Percentiles rank a stretch among this genome's conserved stretches.
Conservation (phyloP, 306 rosid species). For the Malus sieversii region DNA sequence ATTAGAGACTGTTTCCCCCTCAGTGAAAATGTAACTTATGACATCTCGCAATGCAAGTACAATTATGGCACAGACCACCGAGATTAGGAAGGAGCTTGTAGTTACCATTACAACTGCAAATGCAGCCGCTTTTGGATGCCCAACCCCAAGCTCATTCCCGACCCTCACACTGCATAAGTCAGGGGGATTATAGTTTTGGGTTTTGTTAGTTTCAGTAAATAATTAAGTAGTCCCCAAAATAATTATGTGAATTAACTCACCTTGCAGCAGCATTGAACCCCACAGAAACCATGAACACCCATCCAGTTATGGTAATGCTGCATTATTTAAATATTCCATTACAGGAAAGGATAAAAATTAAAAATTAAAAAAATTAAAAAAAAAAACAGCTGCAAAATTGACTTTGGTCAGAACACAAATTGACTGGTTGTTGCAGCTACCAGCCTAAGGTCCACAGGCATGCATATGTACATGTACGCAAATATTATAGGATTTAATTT, state of each 20-base stretch:
- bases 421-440: too few relatives aligned
- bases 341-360: background rate
- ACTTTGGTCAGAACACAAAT: too few relatives aligned
- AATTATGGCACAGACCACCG: constrained; percentile 20
- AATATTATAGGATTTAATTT: too few relatives aligned
- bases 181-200: too few relatives aligned
- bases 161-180: constrained; percentile 35
- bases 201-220: too few relatives aligned
- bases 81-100: constrained; percentile 19
- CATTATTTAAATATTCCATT: background rate
- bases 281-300: constrained; percentile 35
- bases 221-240: too few relatives aligned
- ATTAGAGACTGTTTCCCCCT: constrained; percentile 27
- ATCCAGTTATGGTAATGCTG: constrained; percentile 41
- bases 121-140: constrained; percentile 46
- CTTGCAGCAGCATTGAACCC: constrained; percentile 63
- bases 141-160: constrained; percentile 53
- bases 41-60: constrained; percentile 27
- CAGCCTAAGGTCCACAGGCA: too few relatives aligned
- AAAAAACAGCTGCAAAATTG: background rate
- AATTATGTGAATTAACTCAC: constrained; percentile 3
- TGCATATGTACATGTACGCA: too few relatives aligned
- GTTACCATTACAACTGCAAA: constrained; percentile 32
- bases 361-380: too few relatives aligned
- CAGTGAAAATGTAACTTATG: constrained; percentile 35